phyloP scores from a whole-genome alignment of 768 basidiomycete genomes.

The Auricularia heimuer region DNA sequence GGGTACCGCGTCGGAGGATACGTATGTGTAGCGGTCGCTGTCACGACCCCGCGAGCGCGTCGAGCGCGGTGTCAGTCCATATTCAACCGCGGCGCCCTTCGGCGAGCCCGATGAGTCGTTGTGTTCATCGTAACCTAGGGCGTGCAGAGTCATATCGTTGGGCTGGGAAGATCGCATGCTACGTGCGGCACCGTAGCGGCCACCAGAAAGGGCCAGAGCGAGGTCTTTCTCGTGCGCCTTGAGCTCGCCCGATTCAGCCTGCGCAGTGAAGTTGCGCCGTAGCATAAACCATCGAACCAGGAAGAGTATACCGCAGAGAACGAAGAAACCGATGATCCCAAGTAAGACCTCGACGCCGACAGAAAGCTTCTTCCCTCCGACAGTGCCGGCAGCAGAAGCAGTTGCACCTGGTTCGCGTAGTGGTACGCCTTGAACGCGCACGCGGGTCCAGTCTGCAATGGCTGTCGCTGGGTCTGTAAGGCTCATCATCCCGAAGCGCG shows the following conservation, averaged over 20 bases:
- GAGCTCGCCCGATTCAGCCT: background rate
- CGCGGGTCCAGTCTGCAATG: constrained; percentile 55
- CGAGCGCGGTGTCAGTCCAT: background rate
- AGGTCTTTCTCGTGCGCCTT: background rate
- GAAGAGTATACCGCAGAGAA: constrained; percentile 44
- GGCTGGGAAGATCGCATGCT: background rate
- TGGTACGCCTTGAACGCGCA: constrained; percentile 57
- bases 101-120: background rate
- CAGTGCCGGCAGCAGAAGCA: constrained; percentile 9
- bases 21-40: background rate
- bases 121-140: background rate
- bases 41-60: background rate
- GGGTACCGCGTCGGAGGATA: background rate
- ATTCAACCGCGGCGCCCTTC: background rate
- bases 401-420: constrained; percentile 20
- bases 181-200: background rate
- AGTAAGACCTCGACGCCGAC: constrained; percentile 58
- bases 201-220: background rate
- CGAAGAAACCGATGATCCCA: constrained; percentile 49
- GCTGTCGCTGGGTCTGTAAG: constrained; percentile 56
- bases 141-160: background rate
- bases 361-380: constrained; percentile 29
- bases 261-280: constrained; percentile 23
- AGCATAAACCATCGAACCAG: constrained; percentile 40
- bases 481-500: constrained; percentile 50